Conservation (phyloP, 2,329 filamentous ascomycete species). For the Plectosphaerella cucumerina region DNA sequence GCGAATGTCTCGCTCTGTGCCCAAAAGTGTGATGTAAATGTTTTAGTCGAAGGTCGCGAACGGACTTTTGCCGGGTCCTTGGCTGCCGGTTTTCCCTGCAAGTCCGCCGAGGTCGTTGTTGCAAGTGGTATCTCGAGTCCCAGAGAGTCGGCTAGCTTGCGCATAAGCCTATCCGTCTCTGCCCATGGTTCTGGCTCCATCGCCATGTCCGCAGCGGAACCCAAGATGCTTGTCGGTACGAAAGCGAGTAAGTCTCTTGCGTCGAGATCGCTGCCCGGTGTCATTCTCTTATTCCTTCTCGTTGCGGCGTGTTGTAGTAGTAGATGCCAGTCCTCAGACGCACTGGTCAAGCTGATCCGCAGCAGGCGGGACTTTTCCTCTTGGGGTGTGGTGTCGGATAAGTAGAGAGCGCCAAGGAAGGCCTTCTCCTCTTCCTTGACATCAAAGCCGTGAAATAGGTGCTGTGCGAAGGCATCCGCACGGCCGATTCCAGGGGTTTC, state of each 20-base stretch:
- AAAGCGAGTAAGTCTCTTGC: constrained; percentile 28
- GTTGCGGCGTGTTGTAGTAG: constrained; percentile 27
- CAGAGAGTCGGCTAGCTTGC: neutral
- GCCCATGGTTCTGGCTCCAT: constrained; percentile 19
- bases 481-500: too few species aligned
- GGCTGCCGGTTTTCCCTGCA: too few species aligned
- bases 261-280: too few species aligned
- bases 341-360: constrained; percentile 24
- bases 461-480: too few species aligned
- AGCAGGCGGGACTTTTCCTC: constrained; percentile 22
- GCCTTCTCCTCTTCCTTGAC: constrained; percentile 22
- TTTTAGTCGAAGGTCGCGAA: too few species aligned
- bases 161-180: constrained; percentile 25
- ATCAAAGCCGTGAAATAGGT: constrained; percentile 26
- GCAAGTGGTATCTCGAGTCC: too few species aligned
- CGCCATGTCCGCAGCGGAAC: constrained; percentile 1
- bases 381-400: constrained; percentile 17
- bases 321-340: constrained; percentile 27
- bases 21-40: too few species aligned
- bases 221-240: constrained; percentile 19
- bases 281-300: constrained; percentile 16
- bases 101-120: too few species aligned
- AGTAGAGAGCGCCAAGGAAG: constrained; percentile 26
- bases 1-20: too few species aligned
- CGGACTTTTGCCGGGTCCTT: too few species aligned